Evolutionary conservation across 2,329 filamentous ascomycete species (phyloP), one percentile per base, ranked within the genome.

Genomic region (Pleurostoma richardsiae): DNA sequence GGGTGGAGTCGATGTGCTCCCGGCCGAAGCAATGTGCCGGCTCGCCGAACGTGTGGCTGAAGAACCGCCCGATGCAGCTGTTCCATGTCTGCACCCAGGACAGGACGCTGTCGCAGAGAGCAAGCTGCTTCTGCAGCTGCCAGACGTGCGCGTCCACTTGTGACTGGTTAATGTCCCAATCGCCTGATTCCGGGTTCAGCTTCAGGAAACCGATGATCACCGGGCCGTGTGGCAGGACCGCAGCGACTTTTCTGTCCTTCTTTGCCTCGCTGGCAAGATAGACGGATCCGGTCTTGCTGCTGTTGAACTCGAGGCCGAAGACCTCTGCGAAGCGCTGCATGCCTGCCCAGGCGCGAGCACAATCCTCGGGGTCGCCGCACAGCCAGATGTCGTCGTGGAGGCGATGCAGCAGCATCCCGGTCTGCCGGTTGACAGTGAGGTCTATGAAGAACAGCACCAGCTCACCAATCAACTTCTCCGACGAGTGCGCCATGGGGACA

Each of bases 131-230:
- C 43, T 68, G 65, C 8, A 83, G 68, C 58, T 83, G 77, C 33
- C 64, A 54, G 30, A 81, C 72, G 51, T 83, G 80, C 10, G 67
- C 61, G 41, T 74, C 66, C 4, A 83, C 75, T 53, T 76, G 68
- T 4, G 63, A 52, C 50, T 76, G 71, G 50, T 83, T 75, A 43
- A 83, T 79, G 40, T 70, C 56, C 62, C 79, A 83, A 33, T 68
- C 68, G 10, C 72, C 72, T 11, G 66, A 58, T 8, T 63, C 52
- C 4, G 69, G 58, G 49, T 79, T 70, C 1, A 83, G 67, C 39
- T 67, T 62, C 41, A 83, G 63, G 54, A 82, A 80, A 0, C 79
- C 80, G 69, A 79, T 79, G 11, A 68, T 69, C 33, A 83, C 73
- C 2, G 70, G 61, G 1, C 79, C 79, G 7, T 58, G 42, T 0